These are phyloP conservation scores for Coemansia sp. DNA, from an alignment of 192 early-diverging fungal species.

Conservation along the genomic window DNA sequence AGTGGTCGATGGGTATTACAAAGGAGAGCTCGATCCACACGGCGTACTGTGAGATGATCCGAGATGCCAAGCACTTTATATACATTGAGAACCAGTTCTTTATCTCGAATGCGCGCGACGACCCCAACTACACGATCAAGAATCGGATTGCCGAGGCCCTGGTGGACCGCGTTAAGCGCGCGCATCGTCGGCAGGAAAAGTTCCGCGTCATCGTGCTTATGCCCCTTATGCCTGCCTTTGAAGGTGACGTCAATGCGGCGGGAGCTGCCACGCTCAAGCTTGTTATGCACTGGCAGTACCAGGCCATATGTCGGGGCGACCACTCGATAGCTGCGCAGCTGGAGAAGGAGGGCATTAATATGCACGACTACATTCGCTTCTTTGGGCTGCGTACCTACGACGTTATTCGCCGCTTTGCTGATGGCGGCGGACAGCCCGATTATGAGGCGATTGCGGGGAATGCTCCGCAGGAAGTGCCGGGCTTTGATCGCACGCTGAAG, in stretches of 20 bases:
- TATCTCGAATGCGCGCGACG: conserved; percentile 59
- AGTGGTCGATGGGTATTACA: conserved; percentile 68
- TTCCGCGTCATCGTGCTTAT: conserved; percentile 81
- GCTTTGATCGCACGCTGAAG: conserved; percentile 30
- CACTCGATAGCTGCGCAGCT: conserved; percentile 68
- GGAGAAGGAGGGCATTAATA: conserved; percentile 58
- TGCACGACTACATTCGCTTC: conserved; percentile 71
- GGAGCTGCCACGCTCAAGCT: conserved; percentile 73
- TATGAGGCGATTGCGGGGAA: conserved; percentile 32
- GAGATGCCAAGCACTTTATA: conserved; percentile 74
- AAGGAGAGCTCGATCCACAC: conserved; percentile 78
- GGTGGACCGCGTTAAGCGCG: conserved; percentile 73
- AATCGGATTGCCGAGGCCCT: conserved; percentile 81
- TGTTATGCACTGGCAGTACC: conserved; percentile 83
- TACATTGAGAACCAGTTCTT: conserved; percentile 96
- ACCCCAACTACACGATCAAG: conserved; percentile 66
- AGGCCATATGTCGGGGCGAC: conserved; percentile 74
- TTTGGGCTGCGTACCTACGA: conserved; percentile 76
- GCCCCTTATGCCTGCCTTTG: conserved; percentile 83
- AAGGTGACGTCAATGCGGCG: conserved; percentile 74
- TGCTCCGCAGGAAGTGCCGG: conserved; percentile 38
- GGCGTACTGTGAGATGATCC: conserved; percentile 76
- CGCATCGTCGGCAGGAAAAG: conserved; percentile 66
- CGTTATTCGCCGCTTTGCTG: conserved; percentile 57
- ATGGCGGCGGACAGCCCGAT: conserved; percentile 34